Evolutionary conservation across 345 rosid genomes (phyloP).

Genomic region (Abelmoschus esculentus): DNA sequence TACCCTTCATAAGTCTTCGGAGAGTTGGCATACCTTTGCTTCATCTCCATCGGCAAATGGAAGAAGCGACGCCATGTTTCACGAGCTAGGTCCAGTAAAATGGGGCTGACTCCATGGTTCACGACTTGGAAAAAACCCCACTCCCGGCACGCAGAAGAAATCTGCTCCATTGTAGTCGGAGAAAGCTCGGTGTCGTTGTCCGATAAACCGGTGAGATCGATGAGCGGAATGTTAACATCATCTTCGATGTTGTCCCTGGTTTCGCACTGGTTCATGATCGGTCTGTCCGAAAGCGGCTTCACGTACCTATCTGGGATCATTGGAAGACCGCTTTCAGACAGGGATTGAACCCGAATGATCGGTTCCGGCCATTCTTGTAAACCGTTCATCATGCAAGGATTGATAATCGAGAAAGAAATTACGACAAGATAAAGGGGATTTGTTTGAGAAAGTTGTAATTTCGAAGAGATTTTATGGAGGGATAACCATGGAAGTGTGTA

Average conservation of each 20-base stretch:
- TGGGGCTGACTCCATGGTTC: slow-evolving; percentile 67
- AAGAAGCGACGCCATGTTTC: slow-evolving; percentile 76
- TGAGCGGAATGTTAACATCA: slow-evolving; percentile 55
- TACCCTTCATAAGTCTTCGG: slow-evolving; percentile 90
- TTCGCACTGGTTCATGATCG: slow-evolving; percentile 10
- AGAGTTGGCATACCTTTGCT: slow-evolving; percentile 56
- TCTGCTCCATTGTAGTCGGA: slow-evolving; percentile 13
- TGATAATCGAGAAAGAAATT: background rate
- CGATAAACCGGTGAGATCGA: slow-evolving; percentile 48
- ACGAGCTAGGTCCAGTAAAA: slow-evolving; percentile 53
- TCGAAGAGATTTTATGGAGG: background rate
- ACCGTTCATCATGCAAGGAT: slow-evolving; percentile 25
- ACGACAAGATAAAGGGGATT: background rate
- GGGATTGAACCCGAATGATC: slow-evolving; percentile 79
- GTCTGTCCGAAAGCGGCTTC: slow-evolving; percentile 60
- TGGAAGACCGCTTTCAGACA: slow-evolving; percentile 45
- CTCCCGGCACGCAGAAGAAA: slow-evolving; percentile 55
- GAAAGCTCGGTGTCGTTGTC: slow-evolving; percentile 19
- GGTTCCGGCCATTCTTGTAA: slow-evolving; percentile 93
- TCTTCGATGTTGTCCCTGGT: background rate
- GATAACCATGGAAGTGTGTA: slow-evolving; percentile 2
- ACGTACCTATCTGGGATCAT: slow-evolving; percentile 65
- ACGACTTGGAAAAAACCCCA: slow-evolving; percentile 95
- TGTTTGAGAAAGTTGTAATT: background rate
- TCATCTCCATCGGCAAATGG: slow-evolving; percentile 55